Base-by-base conservation (phyloP, 148 eudicot genomes). In the Euryodendron excelsum region DNA sequence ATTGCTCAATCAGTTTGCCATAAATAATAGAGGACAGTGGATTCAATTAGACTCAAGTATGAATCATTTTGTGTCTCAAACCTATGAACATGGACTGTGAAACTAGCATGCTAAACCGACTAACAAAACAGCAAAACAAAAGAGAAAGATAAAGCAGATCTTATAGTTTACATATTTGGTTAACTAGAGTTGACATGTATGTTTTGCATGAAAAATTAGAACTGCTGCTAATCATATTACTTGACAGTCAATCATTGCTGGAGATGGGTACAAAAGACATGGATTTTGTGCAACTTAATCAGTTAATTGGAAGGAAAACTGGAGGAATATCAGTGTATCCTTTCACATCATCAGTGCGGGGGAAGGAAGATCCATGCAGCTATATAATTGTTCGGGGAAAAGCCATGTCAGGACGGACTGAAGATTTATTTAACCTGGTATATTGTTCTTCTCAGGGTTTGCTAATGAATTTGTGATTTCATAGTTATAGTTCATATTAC, bases 181-280 rank as follows among this genome's bases (percentile, higher is more conserved):
- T 45, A 50, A 17, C 13, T 0, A 52, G 55, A 58, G 45, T 50
- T 28, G 62, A 9, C 23, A 1, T 15, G 1, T 12, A 66, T 55
- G 17, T 47, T 68, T 41, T 31, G 39, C n/a, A 2, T 74, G 5
- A 10, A 60, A 21, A 55, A 14, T 69, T 53, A 37, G 11, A 80
- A 58, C 77, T 53, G 60, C 69, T 31, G 63, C 30, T 55, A 36
- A n/a, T 69, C 67, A 39, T 48, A 63, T 80, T 85, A 36, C 73
- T 84, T 45, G 59, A 81, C 87, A 96, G 99, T 78, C 99, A 96
- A 81, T 93, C 99, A 15, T 84, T 96, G 90, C 82, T 91, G 88
- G 99, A 96, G 90, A 96, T 96, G 99, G 99, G 99, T 48, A 96
- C 99, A 34, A 89, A 93, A 82, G 97, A 92, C 82, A 77, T 93